Evolutionary conservation across 1,284 basidiomycete genomes (phyloP).

Genomic region (Austroboletus niveus): DNA sequence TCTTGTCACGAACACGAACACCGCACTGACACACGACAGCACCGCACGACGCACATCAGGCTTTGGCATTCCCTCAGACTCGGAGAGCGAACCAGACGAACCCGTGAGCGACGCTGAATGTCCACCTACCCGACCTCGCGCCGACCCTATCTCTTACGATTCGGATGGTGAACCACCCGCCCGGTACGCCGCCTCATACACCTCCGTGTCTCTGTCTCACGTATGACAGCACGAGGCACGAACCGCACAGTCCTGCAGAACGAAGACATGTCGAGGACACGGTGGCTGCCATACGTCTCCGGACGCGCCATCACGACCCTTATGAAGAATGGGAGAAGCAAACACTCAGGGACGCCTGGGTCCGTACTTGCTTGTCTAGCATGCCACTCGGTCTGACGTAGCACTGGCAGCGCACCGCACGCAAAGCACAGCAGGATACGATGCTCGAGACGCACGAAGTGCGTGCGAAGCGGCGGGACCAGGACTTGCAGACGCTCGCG

Average conservation of each 20-base stretch:
- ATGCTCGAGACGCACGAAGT: conserved; percentile 40
- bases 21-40: background rate
- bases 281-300: conserved; percentile 64
- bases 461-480: conserved; percentile 37
- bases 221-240: conserved; percentile 17
- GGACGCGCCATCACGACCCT: conserved; percentile 64
- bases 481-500: conserved; percentile 39
- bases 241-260: conserved; percentile 40
- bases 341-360: conserved; percentile 67
- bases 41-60: conserved; percentile 38
- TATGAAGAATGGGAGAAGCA: conserved; percentile 78
- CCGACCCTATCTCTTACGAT: conserved; percentile 40
- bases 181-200: conserved; percentile 31
- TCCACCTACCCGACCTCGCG: conserved; percentile 25
- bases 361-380: conserved; percentile 37
- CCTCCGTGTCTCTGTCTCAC: background rate
- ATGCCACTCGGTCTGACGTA: background rate
- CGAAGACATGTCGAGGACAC: conserved; percentile 60
- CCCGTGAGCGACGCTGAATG: conserved; percentile 20
- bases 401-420: conserved; percentile 52
- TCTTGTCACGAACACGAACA: background rate
- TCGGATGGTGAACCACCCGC: conserved; percentile 41
- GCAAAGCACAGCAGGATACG: conserved; percentile 47
- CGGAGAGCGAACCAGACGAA: conserved; percentile 38
- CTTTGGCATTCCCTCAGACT: conserved; percentile 51